Base-by-base conservation (phyloP, 768 basidiomycete species). In the Mycena haematopus region DNA sequence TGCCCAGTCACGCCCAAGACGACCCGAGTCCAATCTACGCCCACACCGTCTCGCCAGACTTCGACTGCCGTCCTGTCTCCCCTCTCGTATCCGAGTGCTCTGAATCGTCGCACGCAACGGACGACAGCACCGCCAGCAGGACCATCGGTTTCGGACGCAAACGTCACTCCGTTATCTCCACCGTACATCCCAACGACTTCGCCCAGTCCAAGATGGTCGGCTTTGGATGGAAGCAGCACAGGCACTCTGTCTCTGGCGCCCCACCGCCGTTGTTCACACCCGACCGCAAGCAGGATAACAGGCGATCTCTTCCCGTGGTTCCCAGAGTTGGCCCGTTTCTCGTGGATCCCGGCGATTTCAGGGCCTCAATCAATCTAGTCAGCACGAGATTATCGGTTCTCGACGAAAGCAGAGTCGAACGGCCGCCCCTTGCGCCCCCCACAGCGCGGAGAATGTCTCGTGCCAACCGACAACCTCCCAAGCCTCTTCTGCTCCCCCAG, bases 1-100 rank as follows among this genome's bases (percentile, higher is more conserved):
- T 17, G 24, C 33, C 31, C 51, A 13, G 17, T 47, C 53, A 36
- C 52, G 44, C 47, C 55, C 13, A 61, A 10, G 27, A 36, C 31
- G 22, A 13, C 44, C 19, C 15, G n/a, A 52, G 33, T 14, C 21
- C 50, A 40, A 17, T 54, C 55, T 25, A 62, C 25, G 6, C 40
- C 15, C 38, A 52, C 33, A 53, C 53, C 33, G 58, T 67, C 51
- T 53, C 58, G 15, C 62, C 62, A 45, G 65, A 67, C 61, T 63
- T 63, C 25, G 62, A 60, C 44, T 46, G 29, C n/a, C 62, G 62
- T 15, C 51, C 62, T 19, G 42, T 63, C 49, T 66, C 65, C 3
- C 42, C 62, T 15, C 60, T 61, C 19, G 50, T 60, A 1, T 67
- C 62, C n/a, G 53, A 55, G 8, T 52, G 52, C 29, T 67, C 61